Base-by-base conservation (phyloP, 768 basidiomycete genomes). In the Podaxis rugospora region DNA sequence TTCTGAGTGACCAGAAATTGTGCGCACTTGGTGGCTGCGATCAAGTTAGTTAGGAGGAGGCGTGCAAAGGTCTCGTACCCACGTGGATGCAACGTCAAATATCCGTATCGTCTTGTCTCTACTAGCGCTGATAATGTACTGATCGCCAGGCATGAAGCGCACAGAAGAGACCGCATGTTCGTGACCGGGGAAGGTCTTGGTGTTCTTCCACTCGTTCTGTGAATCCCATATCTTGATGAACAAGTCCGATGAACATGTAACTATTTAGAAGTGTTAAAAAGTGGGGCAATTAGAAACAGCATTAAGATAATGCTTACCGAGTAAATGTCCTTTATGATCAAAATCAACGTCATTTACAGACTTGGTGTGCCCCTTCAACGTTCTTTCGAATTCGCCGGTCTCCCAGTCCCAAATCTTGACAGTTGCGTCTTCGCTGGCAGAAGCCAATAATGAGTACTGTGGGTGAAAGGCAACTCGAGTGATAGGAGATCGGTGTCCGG, bases 381-480 rank as follows among this genome's bases (percentile, higher is more conserved):
- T 95, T 65, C 92, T 76, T 73, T 96, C 94, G 71, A 94, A 90
- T 66, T 95, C 93, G 44, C 94, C 94, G 32, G 90, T 89, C 71
- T 96, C 94, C 93, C 93, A 96, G 67, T 96, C 94, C 93, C 94
- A 95, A 51, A 95, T 87, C 78, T 95, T 95, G 66, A 95, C 82
- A 1, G 87, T 94, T 54, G 92, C 82, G 69, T 96, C 94, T 69
- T 93, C 93, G 66, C 91, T 93, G 13, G 92, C 92, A 40, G 88
- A 90, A 21, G 90, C 94, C 47, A 95, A 74, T 6, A 92, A 76
- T 28, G 87, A 91, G 74, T 90, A 95, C 51, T 86, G 80, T 0
- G 93, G 93, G 70, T 95, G 95, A 71, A 95, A 96, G 4, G 90
- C 85, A 46, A 95, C 83, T 51, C 85, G 79, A 42, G 87, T 92